phyloP scores from a whole-genome alignment of 2,329 filamentous ascomycete species.

The Ceratocystis eucalypticola region DNA sequence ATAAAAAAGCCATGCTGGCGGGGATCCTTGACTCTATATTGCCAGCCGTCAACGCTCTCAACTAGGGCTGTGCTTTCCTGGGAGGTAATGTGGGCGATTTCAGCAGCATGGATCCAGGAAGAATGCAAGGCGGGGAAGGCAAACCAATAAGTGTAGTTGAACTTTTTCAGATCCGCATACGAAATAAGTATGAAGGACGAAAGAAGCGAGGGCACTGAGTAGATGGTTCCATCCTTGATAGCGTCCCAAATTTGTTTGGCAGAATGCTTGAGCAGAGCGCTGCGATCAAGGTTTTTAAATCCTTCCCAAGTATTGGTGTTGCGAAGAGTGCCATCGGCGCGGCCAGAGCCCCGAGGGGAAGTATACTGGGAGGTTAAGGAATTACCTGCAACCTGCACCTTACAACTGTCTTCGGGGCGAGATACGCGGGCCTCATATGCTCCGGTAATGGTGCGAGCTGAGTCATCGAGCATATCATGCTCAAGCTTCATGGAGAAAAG shows the following conservation, averaged over 20 bases:
- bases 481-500: constrained; percentile 92
- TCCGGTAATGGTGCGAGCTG: constrained; percentile 71
- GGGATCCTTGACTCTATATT: constrained; percentile 59
- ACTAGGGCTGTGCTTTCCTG: constrained; percentile 67
- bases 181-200: constrained; percentile 81
- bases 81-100: constrained; percentile 42
- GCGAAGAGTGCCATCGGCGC: constrained; percentile 85
- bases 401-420: constrained; percentile 61
- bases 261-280: constrained; percentile 17
- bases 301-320: constrained; percentile 95
- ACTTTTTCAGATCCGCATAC: constrained; percentile 93
- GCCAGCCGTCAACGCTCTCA: constrained; percentile 77
- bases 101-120: constrained; percentile 54
- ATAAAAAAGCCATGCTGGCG: constrained; percentile 91
- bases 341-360: constrained; percentile 55
- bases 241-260: constrained; percentile 76
- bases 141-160: constrained; percentile 97
- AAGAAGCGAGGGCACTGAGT: constrained; percentile 82
- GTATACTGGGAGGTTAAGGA: constrained; percentile 53
- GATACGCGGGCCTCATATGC: constrained; percentile 76
- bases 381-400: constrained; percentile 80
- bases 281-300: constrained; percentile 66
- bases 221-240: constrained; percentile 91
- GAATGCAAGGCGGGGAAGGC: constrained; percentile 89
- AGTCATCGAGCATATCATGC: constrained; percentile 92